These are phyloP conservation scores for Boletales sp. DNA, from an alignment of 768 basidiomycete genomes.

Conservation along the genomic window DNA sequence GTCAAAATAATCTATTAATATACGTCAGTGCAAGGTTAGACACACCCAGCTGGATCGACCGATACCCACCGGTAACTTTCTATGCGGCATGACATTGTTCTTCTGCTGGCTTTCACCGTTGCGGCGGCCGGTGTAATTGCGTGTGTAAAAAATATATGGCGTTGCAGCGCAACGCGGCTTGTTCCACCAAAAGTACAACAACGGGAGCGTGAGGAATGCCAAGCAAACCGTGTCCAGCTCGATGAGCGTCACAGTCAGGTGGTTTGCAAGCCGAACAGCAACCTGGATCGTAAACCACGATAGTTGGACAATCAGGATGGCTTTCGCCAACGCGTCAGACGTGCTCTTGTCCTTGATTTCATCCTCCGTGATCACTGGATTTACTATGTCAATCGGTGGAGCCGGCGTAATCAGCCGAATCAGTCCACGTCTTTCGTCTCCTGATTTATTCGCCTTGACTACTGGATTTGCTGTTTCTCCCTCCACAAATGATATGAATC, in stretches of 20 bases:
- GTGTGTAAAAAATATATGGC: neutral
- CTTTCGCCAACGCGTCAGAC: neutral
- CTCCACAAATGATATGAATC: neutral
- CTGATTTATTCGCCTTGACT: neutral
- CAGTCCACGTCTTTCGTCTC: no score
- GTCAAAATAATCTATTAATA: neutral
- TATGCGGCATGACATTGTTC: no score
- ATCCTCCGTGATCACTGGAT: no score
- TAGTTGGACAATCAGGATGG: neutral
- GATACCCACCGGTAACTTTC: neutral
- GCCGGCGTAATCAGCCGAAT: no score
- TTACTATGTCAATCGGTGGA: no score
- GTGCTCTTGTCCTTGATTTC: no score
- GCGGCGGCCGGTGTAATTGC: neutral
- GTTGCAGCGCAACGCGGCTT: neutral
- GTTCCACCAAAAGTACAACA: neutral
- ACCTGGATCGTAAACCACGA: neutral
- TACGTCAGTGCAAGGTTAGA: neutral
- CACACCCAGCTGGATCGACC: no score
- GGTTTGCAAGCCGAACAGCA: neutral
- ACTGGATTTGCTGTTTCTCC: no score
- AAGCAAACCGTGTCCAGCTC: conserved; percentile 3
- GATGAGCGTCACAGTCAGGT: neutral
- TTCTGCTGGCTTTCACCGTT: no score
- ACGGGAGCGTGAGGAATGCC: neutral